Base-by-base conservation (phyloP, 1,284 basidiomycete species). In the Cryptococcus depauperatus region DNA sequence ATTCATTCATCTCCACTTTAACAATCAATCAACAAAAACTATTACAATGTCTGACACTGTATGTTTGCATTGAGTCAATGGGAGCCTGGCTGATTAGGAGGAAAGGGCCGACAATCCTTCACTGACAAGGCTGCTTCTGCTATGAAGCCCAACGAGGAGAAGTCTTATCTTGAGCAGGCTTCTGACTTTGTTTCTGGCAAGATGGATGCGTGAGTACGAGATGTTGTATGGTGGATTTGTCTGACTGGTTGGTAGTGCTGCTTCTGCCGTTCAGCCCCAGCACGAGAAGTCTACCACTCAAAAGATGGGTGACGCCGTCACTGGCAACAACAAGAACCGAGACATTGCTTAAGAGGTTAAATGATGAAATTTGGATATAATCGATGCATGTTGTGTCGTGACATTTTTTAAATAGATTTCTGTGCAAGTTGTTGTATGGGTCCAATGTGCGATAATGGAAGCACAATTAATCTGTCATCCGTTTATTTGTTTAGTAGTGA, bases 61-160 rank as follows among this genome's bases (percentile, higher is more conserved):
- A 35, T 38, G 57, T 57, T 14, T 6, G 25, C 21, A 11, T 43
- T 34, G n/a, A 37, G 13, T 16, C 41, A 22, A 25, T 25, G 8
- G 34, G 2, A 19, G 29, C 21, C 13, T 32, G 16, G 32, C 43
- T 47, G 35, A 35, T 29, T 37, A 35, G 25, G 14, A 29, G n/a
- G 27, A 30, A 26, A 63, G 61, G 66, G 64, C 39, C 61, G 66
- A 48, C 56, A 69, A 59, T 57, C 55, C 32, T 53, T 69, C 48
- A 53, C 55, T 45, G 66, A 69, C 61, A 69, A 69, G 60, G 54
- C 55, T 50, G 45, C 47, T 39, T 33, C 62, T 43, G 52, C 64
- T 50, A 51, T 55, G 48, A 69, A 67, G 60, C 66, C 66, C 59
- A 62, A 69, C 59, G 65, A 62, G 25, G 57, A 69, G 58, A 69